phyloP scores from a whole-genome alignment of 176 grass and related monocot species.

The Oryza coarctata region DNA sequence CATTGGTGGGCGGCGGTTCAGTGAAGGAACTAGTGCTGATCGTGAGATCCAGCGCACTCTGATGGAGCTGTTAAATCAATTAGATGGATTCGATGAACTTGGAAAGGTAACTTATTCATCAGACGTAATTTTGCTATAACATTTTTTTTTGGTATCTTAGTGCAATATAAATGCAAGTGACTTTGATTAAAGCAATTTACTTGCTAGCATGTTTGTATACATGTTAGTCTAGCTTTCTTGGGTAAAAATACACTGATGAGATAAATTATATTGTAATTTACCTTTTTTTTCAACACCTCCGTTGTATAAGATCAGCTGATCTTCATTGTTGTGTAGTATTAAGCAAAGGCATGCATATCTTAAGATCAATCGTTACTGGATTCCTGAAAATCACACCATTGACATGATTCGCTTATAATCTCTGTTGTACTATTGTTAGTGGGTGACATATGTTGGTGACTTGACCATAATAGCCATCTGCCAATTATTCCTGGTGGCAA shows the following conservation, averaged over 20 bases:
- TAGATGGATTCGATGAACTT: constrained; percentile 97
- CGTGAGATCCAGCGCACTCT: constrained; percentile 96
- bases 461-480: not conserved
- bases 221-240: constrained; percentile 9
- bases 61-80: constrained; percentile 97
- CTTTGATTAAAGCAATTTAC: constrained; percentile 6
- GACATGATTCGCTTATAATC: not conserved
- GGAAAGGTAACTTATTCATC: constrained; percentile 65
- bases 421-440: not conserved
- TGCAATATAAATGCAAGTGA: not conserved
- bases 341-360: not conserved
- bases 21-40: constrained; percentile 97
- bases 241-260: not conserved
- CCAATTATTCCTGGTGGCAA: not conserved
- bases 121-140: not conserved
- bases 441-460: not conserved
- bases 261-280: not conserved
- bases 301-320: not conserved
- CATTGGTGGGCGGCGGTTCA: constrained; percentile 95
- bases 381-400: not conserved
- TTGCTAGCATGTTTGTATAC: not conserved
- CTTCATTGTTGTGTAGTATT: not conserved
- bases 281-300: not conserved
- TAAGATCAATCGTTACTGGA: not conserved
- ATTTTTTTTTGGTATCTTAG: not conserved